Evolutionary conservation across 371 early-diverging fungal species (phyloP).

Genomic region (Gilbertella persicaria): DNA sequence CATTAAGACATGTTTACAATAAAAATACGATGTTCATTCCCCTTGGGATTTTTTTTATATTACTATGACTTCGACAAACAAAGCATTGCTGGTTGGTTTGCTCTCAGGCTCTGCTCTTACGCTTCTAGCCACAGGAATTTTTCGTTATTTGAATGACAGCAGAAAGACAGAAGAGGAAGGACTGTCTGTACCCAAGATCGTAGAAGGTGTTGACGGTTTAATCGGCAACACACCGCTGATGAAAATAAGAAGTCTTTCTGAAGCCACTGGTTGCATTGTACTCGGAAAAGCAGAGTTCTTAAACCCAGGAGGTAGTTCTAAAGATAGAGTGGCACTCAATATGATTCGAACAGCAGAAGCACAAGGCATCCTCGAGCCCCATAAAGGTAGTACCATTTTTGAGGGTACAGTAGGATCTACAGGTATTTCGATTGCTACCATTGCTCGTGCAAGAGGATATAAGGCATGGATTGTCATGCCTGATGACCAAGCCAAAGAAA

Average conservation of each 20-base stretch:
- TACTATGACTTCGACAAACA: conserved; percentile 13
- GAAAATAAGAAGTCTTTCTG: conserved; percentile 82
- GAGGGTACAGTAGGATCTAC: conserved; percentile 95
- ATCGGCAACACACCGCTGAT: conserved; percentile 92
- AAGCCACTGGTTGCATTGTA: conserved; percentile 89
- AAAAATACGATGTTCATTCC: too few species aligned
- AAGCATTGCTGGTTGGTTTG: conserved; percentile 27
- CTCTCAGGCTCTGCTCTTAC: conserved; percentile 35
- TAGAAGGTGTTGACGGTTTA: conserved; percentile 73
- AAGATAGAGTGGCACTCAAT: conserved; percentile 91
- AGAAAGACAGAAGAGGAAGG: neutral
- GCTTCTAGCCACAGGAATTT: conserved; percentile 23
- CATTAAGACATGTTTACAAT: too few species aligned
- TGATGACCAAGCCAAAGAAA: conserved; percentile 91
- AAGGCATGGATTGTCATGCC: conserved; percentile 95
- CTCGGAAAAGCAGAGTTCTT: conserved; percentile 68
- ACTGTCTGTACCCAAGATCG: conserved; percentile 30
- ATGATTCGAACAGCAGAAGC: conserved; percentile 83
- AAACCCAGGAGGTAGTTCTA: conserved; percentile 92
- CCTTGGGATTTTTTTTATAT: neutral
- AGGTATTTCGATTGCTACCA: conserved; percentile 83
- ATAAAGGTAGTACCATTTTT: conserved; percentile 77
- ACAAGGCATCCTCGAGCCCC: conserved; percentile 60
- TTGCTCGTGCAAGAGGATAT: conserved; percentile 86
- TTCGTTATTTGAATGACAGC: conserved; percentile 10